Evolutionary conservation across 306 rosid genomes (phyloP).

Genomic region (Calophaca sinica): DNA sequence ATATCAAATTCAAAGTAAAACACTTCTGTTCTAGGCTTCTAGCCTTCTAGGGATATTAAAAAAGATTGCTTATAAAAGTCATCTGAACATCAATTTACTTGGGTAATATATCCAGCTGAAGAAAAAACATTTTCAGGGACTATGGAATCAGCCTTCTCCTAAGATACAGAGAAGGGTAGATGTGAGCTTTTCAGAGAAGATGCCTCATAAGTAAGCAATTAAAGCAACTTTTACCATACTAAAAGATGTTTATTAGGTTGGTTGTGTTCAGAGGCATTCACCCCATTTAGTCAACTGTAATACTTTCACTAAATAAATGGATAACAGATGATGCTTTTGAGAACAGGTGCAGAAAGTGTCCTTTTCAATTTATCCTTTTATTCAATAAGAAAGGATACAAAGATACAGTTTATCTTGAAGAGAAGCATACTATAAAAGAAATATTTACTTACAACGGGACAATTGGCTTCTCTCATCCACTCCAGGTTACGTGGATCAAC

Average conservation of each 20-base stretch:
- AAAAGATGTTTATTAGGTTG: neutral
- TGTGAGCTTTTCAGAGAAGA: slow-evolving; percentile 1
- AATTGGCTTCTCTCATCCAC: slow-evolving; percentile 93
- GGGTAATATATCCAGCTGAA: neutral
- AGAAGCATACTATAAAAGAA: slow-evolving; percentile 35
- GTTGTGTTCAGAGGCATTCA: slow-evolving; percentile 17
- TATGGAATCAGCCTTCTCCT: slow-evolving; percentile 7
- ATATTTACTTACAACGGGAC: slow-evolving; percentile 83
- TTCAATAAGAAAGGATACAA: slow-evolving; percentile 12
- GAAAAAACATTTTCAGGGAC: neutral
- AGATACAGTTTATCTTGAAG: neutral
- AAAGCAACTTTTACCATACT: slow-evolving; percentile 4
- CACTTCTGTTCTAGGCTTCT: neutral
- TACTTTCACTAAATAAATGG: slow-evolving; percentile 27
- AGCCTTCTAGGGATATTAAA: neutral
- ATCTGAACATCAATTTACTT: neutral
- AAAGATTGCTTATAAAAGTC: neutral
- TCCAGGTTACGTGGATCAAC: slow-evolving; percentile 94
- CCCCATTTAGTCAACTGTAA: neutral
- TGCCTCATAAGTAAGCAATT: neutral
- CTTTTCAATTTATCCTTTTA: slow-evolving; percentile 3
- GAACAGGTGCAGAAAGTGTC: neutral
- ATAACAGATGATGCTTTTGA: neutral
- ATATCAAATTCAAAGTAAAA: slow-evolving; percentile 21
- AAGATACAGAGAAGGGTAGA: slow-evolving; percentile 1